Conservation (phyloP, 2,329 filamentous ascomycete species). For the Geoglossum cookeanum region DNA sequence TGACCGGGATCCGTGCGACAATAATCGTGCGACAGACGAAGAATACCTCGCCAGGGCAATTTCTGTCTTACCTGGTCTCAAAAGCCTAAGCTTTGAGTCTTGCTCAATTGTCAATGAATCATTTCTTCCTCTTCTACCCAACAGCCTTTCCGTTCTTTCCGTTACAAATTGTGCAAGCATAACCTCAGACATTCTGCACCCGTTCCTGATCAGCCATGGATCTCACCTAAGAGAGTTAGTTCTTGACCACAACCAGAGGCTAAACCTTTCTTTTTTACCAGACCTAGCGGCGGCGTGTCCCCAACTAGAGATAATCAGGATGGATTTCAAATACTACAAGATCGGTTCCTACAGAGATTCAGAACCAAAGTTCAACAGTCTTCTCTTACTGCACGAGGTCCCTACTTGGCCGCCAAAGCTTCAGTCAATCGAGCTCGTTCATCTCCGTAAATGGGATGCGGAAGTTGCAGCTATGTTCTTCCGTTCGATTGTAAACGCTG, state of each 20-base stretch:
- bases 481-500: constrained; percentile 54
- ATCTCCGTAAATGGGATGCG: constrained; percentile 56
- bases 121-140: constrained; percentile 50
- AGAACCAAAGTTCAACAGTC: constrained; percentile 52
- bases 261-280: constrained; percentile 57
- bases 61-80: constrained; percentile 41
- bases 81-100: constrained; percentile 52
- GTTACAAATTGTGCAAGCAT: constrained; percentile 66
- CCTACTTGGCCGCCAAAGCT: constrained; percentile 65
- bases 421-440: constrained; percentile 51
- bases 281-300: constrained; percentile 49
- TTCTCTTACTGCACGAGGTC: constrained; percentile 41
- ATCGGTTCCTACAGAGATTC: constrained; percentile 48
- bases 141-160: constrained; percentile 44
- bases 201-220: constrained; percentile 50
- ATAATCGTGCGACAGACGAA: constrained; percentile 18
- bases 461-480: constrained; percentile 60
- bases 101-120: constrained; percentile 51
- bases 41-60: constrained; percentile 26
- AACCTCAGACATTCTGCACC: constrained; percentile 42
- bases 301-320: constrained; percentile 45
- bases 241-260: constrained; percentile 59
- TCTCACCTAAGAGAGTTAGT: constrained; percentile 44
- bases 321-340: constrained; percentile 66
- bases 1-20: constrained; percentile 15